Conservation (phyloP, 1,284 basidiomycete species). For the Moesziomyces sp. region DNA sequence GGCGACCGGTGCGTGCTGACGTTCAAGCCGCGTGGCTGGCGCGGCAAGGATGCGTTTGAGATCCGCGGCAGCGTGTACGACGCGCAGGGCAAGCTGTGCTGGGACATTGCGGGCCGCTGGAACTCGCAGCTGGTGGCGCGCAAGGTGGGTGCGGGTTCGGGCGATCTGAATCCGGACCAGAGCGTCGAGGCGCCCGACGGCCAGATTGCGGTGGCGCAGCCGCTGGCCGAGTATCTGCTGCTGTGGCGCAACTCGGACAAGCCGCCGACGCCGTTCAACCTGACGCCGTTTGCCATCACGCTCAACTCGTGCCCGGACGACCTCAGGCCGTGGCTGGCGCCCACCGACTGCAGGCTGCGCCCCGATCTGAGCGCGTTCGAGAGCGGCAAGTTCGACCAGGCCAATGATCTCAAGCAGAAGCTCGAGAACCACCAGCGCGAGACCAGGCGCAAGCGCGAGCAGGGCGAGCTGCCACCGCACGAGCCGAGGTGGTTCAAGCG, state of each 20-base stretch:
- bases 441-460: slow-evolving; percentile 81
- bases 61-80: slow-evolving; percentile 87
- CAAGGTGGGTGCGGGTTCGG: slow-evolving; percentile 73
- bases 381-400: slow-evolving; percentile 85
- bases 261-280: slow-evolving; percentile 72
- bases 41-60: slow-evolving; percentile 89
- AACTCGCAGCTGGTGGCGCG: slow-evolving; percentile 92
- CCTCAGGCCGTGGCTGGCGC: slow-evolving; percentile 80
- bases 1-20: slow-evolving; percentile 88
- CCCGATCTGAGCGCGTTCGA: slow-evolving; percentile 97
- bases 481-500: slow-evolving; percentile 73
- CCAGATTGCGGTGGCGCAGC: slow-evolving; percentile 67
- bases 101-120: slow-evolving; percentile 96
- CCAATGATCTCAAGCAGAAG: slow-evolving; percentile 84
- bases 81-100: slow-evolving; percentile 75
- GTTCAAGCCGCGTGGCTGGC: slow-evolving; percentile 96
- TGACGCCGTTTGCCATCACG: slow-evolving; percentile 95
- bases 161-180: slow-evolving; percentile 80
- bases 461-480: slow-evolving; percentile 79
- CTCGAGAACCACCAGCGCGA: slow-evolving; percentile 90
- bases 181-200: slow-evolving; percentile 46
- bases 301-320: slow-evolving; percentile 81
- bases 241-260: slow-evolving; percentile 93
- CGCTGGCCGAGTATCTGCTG: slow-evolving; percentile 77
- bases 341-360: slow-evolving; percentile 91